Evolutionary conservation across 164 flowering plant genomes (phyloP).

Genomic region (Berberis vulgaris): DNA sequence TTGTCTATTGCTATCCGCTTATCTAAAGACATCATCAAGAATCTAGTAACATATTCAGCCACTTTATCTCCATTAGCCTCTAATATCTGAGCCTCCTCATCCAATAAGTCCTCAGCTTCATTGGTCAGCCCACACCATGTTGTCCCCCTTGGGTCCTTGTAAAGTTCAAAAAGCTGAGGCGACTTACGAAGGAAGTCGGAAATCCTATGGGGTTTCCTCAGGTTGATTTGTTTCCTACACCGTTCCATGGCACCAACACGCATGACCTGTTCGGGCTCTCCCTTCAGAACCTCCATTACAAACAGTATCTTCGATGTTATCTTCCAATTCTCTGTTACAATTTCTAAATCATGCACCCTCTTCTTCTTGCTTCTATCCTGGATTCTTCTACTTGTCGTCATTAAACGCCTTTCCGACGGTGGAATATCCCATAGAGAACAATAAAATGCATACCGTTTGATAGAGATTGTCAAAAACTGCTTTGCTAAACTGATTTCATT

Average conservation of each 20-base stretch:
- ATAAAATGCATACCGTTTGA: not conserved
- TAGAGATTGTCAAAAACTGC: too few species aligned
- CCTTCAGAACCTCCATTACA: slow-evolving; percentile 54
- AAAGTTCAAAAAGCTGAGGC: slow-evolving; percentile 73
- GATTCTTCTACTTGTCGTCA: slow-evolving; percentile 72
- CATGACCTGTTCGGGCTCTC: slow-evolving; percentile 64
- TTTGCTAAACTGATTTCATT: too few species aligned
- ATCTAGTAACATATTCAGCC: slow-evolving; percentile 68
- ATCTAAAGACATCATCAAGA: slow-evolving; percentile 81
- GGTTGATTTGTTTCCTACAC: slow-evolving; percentile 54
- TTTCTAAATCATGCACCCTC: slow-evolving; percentile 65
- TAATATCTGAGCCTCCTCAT: slow-evolving; percentile 50
- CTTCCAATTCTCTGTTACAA: slow-evolving; percentile 66
- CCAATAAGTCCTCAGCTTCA: slow-evolving; percentile 60
- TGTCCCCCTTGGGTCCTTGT: slow-evolving; percentile 53
- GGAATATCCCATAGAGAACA: not conserved
- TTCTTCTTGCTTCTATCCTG: slow-evolving; percentile 71
- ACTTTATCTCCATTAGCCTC: slow-evolving; percentile 41
- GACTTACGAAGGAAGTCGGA: slow-evolving; percentile 67
- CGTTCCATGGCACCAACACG: slow-evolving; percentile 45
- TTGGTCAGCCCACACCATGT: slow-evolving; percentile 85
- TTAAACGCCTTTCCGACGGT: slow-evolving; percentile 24
- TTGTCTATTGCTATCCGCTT: slow-evolving; percentile 56
- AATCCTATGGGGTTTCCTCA: slow-evolving; percentile 65
- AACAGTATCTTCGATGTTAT: slow-evolving; percentile 44